Evolutionary conservation across 2,329 filamentous ascomycete species (phyloP).

Genomic region (Trichoderma brevicompactum): DNA sequence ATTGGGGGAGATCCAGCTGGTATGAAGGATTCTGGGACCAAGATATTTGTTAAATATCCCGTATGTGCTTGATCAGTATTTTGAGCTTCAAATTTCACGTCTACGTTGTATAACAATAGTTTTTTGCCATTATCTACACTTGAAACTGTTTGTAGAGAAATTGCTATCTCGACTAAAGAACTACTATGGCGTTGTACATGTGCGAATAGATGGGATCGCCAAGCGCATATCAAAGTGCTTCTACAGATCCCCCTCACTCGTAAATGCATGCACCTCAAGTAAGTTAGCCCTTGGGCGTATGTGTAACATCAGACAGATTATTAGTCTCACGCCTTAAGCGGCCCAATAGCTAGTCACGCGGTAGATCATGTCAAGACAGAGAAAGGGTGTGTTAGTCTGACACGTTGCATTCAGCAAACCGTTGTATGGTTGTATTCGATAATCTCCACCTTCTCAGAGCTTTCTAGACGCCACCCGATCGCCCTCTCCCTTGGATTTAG

Average conservation of each 20-base stretch:
- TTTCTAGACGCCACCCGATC: not conserved
- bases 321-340: not conserved
- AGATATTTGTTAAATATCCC: conserved; percentile 34
- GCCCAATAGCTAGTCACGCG: not conserved
- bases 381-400: not conserved
- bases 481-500: not conserved
- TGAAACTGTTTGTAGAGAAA: too few species aligned
- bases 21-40: conserved; percentile 32
- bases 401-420: not conserved
- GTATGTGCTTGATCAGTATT: conserved; percentile 26
- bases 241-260: not conserved
- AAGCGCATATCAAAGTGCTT: not conserved
- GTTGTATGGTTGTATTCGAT: not conserved
- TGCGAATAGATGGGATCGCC: not conserved
- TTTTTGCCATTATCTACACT: too few species aligned
- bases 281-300: not conserved
- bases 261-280: not conserved
- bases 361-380: not conserved
- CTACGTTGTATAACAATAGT: too few species aligned
- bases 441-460: not conserved
- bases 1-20: conserved; percentile 29
- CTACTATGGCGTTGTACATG: not conserved
- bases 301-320: not conserved
- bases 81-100: too few species aligned
- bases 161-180: not conserved